phyloP scores from a whole-genome alignment of 2,329 filamentous ascomycete species.

The Monilinia polystroma region DNA sequence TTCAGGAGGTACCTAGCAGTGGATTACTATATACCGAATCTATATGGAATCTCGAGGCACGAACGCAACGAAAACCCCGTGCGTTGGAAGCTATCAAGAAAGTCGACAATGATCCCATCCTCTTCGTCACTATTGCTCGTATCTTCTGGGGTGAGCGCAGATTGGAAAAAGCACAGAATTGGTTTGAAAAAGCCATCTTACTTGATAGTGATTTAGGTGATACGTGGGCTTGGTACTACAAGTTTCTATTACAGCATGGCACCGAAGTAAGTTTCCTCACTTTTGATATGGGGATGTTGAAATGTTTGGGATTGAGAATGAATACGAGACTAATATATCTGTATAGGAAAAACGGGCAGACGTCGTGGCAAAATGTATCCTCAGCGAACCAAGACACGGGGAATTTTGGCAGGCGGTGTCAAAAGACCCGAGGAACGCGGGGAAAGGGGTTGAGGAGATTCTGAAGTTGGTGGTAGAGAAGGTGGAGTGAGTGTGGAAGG shows the following conservation, averaged over 20 bases:
- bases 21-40: conserved; percentile 91
- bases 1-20: conserved; percentile 86
- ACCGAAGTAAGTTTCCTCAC: conserved; percentile 57
- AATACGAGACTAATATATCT: conserved; percentile 22
- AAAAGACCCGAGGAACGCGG: conserved; percentile 81
- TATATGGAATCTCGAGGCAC: conserved; percentile 89
- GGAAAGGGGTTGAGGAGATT: conserved; percentile 74
- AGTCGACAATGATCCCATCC: conserved; percentile 83
- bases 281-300: neutral
- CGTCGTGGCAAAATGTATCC: conserved; percentile 74
- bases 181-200: conserved; percentile 95
- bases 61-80: conserved; percentile 88
- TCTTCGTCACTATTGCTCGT: conserved; percentile 88
- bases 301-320: neutral
- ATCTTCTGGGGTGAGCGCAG: conserved; percentile 95
- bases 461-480: conserved; percentile 70
- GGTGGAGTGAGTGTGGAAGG: conserved; percentile 16
- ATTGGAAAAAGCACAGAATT: conserved; percentile 89
- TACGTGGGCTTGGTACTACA: conserved; percentile 97
- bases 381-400: conserved; percentile 86
- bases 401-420: conserved; percentile 85
- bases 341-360: conserved; percentile 77
- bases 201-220: conserved; percentile 86
- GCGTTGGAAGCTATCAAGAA: conserved; percentile 95
- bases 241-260: conserved; percentile 88